Percentiles rank a stretch among this genome's conserved stretches.
Conservation (phyloP, 305 asterid species). For the Withania somnifera region DNA sequence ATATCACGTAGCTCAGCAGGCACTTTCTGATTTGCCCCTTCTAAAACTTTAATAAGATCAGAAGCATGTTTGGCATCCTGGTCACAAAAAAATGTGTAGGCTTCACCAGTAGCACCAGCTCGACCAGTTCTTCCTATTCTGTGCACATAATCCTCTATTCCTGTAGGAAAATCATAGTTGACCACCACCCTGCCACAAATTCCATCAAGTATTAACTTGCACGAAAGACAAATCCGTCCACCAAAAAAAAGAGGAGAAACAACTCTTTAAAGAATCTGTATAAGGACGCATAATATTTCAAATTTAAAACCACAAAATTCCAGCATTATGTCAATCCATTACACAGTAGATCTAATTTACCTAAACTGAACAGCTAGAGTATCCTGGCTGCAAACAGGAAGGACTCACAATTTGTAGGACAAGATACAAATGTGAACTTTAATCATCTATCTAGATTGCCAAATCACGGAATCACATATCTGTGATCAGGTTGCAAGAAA, state of each 20-base stretch:
- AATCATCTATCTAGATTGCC: neutral
- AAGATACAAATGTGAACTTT: neutral
- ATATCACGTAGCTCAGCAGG: constrained; percentile 64
- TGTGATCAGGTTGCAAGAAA: neutral
- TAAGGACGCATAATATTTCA: neutral
- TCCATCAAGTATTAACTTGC: neutral
- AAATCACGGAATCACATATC: neutral
- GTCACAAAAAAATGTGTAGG: constrained; percentile 70
- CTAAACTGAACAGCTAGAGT: neutral
- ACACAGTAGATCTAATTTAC: neutral
- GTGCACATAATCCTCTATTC: constrained; percentile 97
- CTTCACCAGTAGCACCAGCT: constrained; percentile 93
- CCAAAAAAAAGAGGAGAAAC: neutral
- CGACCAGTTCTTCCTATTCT: constrained; percentile 99
- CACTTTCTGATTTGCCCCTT: constrained; percentile 80
- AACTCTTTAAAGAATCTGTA: neutral
- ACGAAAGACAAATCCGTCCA: neutral
- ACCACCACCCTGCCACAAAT: constrained; percentile 64
- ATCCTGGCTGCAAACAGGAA: neutral
- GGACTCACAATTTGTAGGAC: neutral
- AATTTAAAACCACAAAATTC: neutral
- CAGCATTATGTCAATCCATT: neutral
- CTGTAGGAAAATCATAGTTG: constrained; percentile 94
- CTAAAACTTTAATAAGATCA: constrained; percentile 75
- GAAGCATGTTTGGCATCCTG: constrained; percentile 84